Base-by-base conservation (phyloP, 2,329 filamentous ascomycete genomes). In the Sporothrix pallida region DNA sequence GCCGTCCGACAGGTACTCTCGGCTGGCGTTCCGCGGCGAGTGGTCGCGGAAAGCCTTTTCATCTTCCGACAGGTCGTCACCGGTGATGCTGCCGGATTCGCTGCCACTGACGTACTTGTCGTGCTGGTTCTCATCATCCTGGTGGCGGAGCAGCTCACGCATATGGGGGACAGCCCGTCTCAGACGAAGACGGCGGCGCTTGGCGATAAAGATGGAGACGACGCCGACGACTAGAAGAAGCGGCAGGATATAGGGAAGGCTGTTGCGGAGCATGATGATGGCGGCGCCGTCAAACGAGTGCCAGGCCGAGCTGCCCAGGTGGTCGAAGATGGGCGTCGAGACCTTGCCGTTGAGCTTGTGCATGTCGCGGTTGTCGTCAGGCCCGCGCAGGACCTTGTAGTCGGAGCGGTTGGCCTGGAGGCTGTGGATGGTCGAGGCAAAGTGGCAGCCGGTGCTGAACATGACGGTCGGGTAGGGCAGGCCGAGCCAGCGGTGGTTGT, bases 371-470 rank as follows among this genome's bases (percentile, higher is more conserved):
- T 74, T 74, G 48, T 74, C 69, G 23, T 26, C 10, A 3, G 72
- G 72, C 1, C 72, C 72, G 5, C 68, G 60, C 10, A 74, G 72
- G 60, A 74, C 58, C 44, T 74, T 74, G 72, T 71, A 67, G 31
- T 71, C 60, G 37, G 37, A 23, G 10, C 72, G 50, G 52, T 71
- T 26, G 8, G 48, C 20, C 26, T 54, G 42, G 23, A 71, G 63
- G 42, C 44, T 37, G 52, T 74, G 72, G 42, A 74, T 71, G 6
- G 69, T 65, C 3, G 72, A 74, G 7, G 67, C 72, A 71, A 74
- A 74, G 31, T 74, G 72, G 44, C 72, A 71, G 60, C 72, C 72
- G 3, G 72, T 74, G 72, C 72, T 74, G 37, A 58, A 71, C 72
- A 74, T 74, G 62, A 74, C 67, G 23, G 72, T 74, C 7, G 60